Conservation (phyloP, 257 asterid species). For the Nicotiana otophora region DNA sequence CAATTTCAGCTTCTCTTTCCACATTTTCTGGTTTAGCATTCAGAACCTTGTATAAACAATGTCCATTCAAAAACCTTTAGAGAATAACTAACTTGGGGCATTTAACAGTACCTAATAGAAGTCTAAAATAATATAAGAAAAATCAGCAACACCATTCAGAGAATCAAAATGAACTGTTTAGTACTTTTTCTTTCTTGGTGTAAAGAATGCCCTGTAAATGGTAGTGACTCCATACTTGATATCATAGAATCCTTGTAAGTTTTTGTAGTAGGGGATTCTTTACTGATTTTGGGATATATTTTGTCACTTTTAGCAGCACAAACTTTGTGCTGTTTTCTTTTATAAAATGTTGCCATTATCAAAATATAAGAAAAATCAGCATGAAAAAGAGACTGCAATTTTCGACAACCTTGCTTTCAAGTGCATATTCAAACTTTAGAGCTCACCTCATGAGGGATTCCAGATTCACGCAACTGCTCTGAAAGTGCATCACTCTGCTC, state of each 20-base stretch:
- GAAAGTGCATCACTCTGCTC: constrained; percentile 97
- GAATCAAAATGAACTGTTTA: too few species aligned
- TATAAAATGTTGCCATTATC: too few species aligned
- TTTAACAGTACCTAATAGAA: neutral
- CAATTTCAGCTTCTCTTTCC: constrained; percentile 99
- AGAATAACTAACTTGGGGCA: neutral
- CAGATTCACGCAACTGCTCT: constrained; percentile 76
- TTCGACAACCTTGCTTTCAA: neutral
- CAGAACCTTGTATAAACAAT: constrained; percentile 52
- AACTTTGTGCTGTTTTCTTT: too few species aligned
- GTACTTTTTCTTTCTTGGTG: too few species aligned
- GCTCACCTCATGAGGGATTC: constrained; percentile 84
- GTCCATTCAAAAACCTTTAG: constrained; percentile 2
- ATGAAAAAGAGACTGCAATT: constrained; percentile 3
- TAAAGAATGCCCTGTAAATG: too few species aligned
- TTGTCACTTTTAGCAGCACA: too few species aligned
- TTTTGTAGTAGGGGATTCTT: too few species aligned
- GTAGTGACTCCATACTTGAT: too few species aligned
- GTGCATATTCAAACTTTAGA: constrained; percentile 1
- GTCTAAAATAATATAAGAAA: neutral
- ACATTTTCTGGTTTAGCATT: constrained; percentile 99
- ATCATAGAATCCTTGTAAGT: too few species aligned
- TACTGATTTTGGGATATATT: too few species aligned
- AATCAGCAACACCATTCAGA: neutral
- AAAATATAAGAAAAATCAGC: neutral